Evolutionary conservation across 2,329 filamentous ascomycete genomes (phyloP).

Genomic region (Colletotrichum sp.): DNA sequence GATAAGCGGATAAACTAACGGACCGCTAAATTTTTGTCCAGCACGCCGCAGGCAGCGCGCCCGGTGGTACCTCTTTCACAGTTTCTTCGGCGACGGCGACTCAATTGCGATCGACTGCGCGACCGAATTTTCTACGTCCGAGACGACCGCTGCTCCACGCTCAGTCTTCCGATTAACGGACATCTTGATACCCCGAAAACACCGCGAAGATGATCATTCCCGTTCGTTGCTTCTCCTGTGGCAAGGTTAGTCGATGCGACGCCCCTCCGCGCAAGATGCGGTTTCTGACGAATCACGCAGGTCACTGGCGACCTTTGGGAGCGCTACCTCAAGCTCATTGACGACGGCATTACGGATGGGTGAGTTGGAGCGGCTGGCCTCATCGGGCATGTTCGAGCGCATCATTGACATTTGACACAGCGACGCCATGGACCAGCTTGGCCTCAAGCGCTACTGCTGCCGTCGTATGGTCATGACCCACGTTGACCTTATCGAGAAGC

Average conservation of each 20-base stretch:
- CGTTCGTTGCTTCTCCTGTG: conserved; percentile 97
- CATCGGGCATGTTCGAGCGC: not conserved
- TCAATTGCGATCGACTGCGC: not conserved
- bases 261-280: not conserved
- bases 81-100: conserved; percentile 12
- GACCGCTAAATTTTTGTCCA: conserved; percentile 20
- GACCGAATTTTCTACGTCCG: not conserved
- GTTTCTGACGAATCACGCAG: conserved; percentile 54
- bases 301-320: conserved; percentile 98
- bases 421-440: conserved; percentile 94
- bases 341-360: conserved; percentile 78
- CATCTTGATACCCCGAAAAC: not conserved
- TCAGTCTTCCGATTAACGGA: not conserved
- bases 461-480: conserved; percentile 99
- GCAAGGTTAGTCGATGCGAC: conserved; percentile 73
- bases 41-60: not conserved
- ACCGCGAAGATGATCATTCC: conserved; percentile 89
- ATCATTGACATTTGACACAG: conserved; percentile 50
- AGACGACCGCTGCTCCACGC: not conserved
- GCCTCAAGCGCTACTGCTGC: conserved; percentile 96
- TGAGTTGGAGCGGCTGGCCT: conserved; percentile 46
- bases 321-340: conserved; percentile 87
- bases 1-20: conserved; percentile 21
- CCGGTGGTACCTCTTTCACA: not conserved
- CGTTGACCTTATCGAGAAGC: conserved; percentile 97